Evolutionary conservation across 257 asterid genomes (phyloP).

Genomic region (Gardenia jasminoides): DNA sequence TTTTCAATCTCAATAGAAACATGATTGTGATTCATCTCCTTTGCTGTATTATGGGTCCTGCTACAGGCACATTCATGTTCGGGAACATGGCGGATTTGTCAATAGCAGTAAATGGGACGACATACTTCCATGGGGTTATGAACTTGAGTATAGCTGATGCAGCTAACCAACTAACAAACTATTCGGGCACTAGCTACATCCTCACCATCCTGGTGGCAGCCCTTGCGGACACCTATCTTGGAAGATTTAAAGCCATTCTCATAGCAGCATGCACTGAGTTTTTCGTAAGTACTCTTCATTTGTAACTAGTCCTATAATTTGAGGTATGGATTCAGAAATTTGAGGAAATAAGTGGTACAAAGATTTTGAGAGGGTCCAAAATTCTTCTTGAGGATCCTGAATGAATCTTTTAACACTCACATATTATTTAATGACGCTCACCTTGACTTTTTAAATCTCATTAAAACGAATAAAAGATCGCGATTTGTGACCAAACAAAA

Average conservation of each 20-base stretch:
- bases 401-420: too few relatives aligned
- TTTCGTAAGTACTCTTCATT: slow-evolving; percentile 30
- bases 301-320: too few relatives aligned
- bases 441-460: too few relatives aligned
- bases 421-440: too few relatives aligned
- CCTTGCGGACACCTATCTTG: slow-evolving; percentile 63
- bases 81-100: slow-evolving; percentile 51
- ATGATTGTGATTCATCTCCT: too few relatives aligned
- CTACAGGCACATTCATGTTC: slow-evolving; percentile 44
- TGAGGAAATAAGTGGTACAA: not conserved
- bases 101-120: slow-evolving; percentile 48
- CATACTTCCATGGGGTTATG: slow-evolving; percentile 54
- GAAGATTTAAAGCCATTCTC: slow-evolving; percentile 52
- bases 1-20: not conserved
- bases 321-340: not conserved
- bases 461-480: too few relatives aligned
- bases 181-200: slow-evolving; percentile 52
- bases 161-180: slow-evolving; percentile 61
- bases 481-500: not conserved
- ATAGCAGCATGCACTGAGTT: slow-evolving; percentile 42
- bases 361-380: not conserved
- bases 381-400: too few relatives aligned
- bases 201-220: slow-evolving; percentile 51
- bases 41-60: not conserved
- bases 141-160: slow-evolving; percentile 55